Conservation (phyloP, 2,329 filamentous ascomycete genomes). For the Ceratocystis albifundus region DNA sequence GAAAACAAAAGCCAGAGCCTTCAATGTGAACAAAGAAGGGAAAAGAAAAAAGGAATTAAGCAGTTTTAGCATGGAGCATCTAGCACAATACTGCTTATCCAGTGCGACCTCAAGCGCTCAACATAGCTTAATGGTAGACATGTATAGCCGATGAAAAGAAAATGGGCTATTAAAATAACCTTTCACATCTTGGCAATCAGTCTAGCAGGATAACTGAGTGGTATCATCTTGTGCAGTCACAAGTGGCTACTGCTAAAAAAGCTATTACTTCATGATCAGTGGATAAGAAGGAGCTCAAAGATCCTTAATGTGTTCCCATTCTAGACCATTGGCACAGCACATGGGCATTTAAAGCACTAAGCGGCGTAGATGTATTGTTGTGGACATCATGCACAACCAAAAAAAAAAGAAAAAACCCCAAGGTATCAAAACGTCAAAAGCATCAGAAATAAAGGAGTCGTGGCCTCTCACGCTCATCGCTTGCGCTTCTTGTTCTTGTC, state of each 20-base stretch:
- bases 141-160: background rate
- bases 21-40: background rate
- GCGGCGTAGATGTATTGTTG: background rate
- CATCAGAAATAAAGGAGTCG: background rate
- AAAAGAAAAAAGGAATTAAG: background rate
- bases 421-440: conserved; percentile 12
- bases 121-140: background rate
- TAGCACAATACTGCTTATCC: background rate
- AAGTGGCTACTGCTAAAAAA: background rate
- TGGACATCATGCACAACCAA: background rate
- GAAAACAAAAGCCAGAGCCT: background rate
- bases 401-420: conserved; percentile 11
- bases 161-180: background rate
- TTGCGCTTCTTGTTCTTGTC: conserved; percentile 54
- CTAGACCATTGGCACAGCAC: background rate
- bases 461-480: conserved; percentile 33
- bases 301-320: background rate
- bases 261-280: background rate
- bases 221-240: background rate
- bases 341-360: background rate
- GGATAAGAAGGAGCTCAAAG: background rate
- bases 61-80: background rate
- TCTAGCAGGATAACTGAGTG: background rate
- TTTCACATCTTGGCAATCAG: background rate
- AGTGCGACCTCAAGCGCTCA: background rate